These are phyloP conservation scores for Neofusicoccum cordaticola DNA, from an alignment of 2,329 filamentous ascomycete species.

Conservation along the genomic window DNA sequence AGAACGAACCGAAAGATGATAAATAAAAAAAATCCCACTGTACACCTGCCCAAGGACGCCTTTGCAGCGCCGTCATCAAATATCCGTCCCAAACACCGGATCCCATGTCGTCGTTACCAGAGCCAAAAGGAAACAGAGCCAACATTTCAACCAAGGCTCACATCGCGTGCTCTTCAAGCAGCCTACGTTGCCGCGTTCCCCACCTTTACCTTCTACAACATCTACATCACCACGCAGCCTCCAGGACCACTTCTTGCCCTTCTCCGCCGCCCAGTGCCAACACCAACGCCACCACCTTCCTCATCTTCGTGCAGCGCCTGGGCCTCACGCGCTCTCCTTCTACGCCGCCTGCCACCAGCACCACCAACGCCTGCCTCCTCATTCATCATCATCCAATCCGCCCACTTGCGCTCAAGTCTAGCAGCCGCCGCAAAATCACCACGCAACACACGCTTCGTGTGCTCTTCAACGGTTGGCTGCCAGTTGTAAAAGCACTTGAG, in stretches of 20 bases:
- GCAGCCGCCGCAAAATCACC: conserved; percentile 73
- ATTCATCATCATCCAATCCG: conserved; percentile 86
- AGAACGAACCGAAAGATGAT: neutral
- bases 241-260: conserved; percentile 48
- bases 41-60: neutral
- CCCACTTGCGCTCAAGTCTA: conserved; percentile 87
- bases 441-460: conserved; percentile 77
- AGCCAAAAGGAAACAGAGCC: neutral
- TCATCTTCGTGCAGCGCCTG: conserved; percentile 78
- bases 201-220: neutral
- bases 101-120: neutral
- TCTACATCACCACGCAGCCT: conserved; percentile 49
- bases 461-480: conserved; percentile 92
- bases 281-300: conserved; percentile 60
- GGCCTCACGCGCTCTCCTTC: conserved; percentile 77
- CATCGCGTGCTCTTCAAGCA: neutral
- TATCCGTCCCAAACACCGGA: neutral
- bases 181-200: neutral
- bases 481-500: conserved; percentile 94
- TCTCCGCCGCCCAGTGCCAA: conserved; percentile 42
- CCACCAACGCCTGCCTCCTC: conserved; percentile 77
- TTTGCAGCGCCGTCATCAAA: neutral
- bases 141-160: neutral
- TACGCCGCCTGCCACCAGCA: conserved; percentile 62
- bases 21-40: neutral